Base-by-base conservation (phyloP, 2,329 filamentous ascomycete species). In the Sporothrix phasma region DNA sequence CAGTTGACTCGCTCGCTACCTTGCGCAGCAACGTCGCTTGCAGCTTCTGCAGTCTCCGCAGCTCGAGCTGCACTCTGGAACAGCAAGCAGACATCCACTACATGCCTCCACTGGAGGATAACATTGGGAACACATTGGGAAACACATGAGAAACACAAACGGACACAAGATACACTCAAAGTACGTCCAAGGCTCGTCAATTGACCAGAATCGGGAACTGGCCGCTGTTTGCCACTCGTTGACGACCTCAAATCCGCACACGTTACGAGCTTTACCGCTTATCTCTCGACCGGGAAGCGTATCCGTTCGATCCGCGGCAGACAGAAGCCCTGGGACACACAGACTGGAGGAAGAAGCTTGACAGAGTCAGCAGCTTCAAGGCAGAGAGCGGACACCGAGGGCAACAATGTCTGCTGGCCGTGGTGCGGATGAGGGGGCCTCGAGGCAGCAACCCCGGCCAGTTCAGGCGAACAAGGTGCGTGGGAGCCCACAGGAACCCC, bases 401-500 rank as follows among this genome's bases (percentile, higher is more conserved):
- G 43, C 29, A 5, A 7, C 56, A 22, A 59, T 59, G 56, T 45
- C 46, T 54, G 15, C 22, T 19, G 34, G 15, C 60, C 29, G 60
- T 45, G 60, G 43, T 22, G 60, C 34, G 17, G 24, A 62, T n/a
- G 10, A 29, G 60, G 60, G 60, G 47, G 47, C 2, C 37, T 19
- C 8, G 47, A 62, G 7, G 34, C 31, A 62, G 60, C 60, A 53
- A 10, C 43, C 60, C 46, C 46, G 34, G 31, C 37, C 37, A 37
- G 60, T 46, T 62, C 47, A 51, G 60, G n/a, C 46, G 47, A 62
- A 53, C 46, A 22, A 62, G 60, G 60, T 62, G 47, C 47, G 60
- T 62, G 17, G 59, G n/a, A n/a, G 26, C 43, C 59, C 59, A 29
- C 59, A 61, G 24, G 46, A 62, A 47, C 60, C 54, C 22, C 22